Evolutionary conservation across 2,329 filamentous ascomycete genomes (phyloP), one percentile per base, ranked within the genome.

Genomic region (Sarocladium kiliense): DNA sequence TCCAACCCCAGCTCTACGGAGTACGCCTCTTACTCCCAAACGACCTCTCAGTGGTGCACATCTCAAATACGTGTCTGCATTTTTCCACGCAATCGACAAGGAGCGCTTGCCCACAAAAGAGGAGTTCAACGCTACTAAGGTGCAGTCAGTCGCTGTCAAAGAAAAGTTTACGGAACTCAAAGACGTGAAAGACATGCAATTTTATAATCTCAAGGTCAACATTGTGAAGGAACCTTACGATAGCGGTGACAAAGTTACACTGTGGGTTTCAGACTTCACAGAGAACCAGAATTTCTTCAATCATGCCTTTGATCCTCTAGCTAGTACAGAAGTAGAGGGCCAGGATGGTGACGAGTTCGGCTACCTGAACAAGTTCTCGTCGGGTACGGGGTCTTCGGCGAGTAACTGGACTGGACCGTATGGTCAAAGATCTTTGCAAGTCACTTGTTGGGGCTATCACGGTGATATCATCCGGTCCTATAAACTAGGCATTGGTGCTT

Each of bases 211-310:
- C 1, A 74, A 89, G 18, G 91, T 81, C 1, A 80, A 92, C 64
- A 82, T 96, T 2, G 79, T 91, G 47, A 75, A 68, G 45, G 69
- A 74, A 2, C 78, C 79, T 0, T 76, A 68, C 42, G 70, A 75
- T 27, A 19, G 62, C 6, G 64, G 66, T 21, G 76, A 79, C 25
- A 79, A 71, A 56, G 70, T 81, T 12, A 81, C 83, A 4, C 60
- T 96, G 0, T 91, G 91, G 74, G 73, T 96, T 18, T 88, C 89
- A 0, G 92, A 97, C 68, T 96, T 92, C 67, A 95, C 91, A 0
- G 72, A 81, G 53, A 90, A 97, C 63, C 64, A 75, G 0, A 57
- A 64, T 1, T 84, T 97, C 56, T 86, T 78, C 60, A 69, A 84
- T 34, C 83, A 62, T 55, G 59, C 57, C 36, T 68, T 65, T n/a